Conservation (phyloP, 2,329 filamentous ascomycete genomes). For the Tolypocladium sp. region DNA sequence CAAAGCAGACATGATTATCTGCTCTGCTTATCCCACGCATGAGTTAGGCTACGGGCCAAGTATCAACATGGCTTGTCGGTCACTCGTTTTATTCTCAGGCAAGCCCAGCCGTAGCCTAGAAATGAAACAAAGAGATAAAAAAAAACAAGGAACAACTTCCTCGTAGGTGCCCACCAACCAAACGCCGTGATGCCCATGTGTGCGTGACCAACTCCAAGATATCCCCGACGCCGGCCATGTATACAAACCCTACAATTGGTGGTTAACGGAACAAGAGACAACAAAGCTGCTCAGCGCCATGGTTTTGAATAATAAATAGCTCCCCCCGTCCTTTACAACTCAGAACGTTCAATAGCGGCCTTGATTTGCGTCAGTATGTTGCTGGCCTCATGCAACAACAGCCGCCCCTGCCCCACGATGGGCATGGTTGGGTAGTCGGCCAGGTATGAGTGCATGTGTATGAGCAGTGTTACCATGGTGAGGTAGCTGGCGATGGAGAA, state of each 20-base stretch:
- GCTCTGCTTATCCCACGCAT: constrained; percentile 10
- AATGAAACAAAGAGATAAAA: constrained; percentile 2
- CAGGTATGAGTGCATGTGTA: constrained; percentile 56
- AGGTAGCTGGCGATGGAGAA: constrained; percentile 70
- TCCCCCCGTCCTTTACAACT: constrained; percentile 11
- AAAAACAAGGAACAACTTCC: background rate
- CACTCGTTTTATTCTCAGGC: constrained; percentile 21
- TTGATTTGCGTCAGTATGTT: constrained; percentile 17
- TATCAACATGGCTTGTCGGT: constrained; percentile 21
- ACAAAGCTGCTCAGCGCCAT: background rate
- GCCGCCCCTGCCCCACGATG: constrained; percentile 32
- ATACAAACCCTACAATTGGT: background rate
- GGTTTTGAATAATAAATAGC: background rate
- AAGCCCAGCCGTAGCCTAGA: constrained; percentile 24
- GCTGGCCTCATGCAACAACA: constrained; percentile 24
- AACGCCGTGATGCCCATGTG: background rate
- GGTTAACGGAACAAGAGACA: background rate
- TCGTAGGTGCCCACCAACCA: background rate
- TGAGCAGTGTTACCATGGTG: constrained; percentile 60
- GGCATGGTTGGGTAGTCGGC: constrained; percentile 54
- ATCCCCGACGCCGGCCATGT: background rate
- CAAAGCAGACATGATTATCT: constrained; percentile 1
- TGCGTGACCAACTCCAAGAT: background rate
- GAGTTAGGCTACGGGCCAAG: constrained; percentile 21
- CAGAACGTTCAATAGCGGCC: constrained; percentile 20